Evolutionary conservation across 495 filamentous ascomycete genomes (phyloP), one percentile per base, ranked within the genome.

Genomic region (Elasticomyces elasticus): DNA sequence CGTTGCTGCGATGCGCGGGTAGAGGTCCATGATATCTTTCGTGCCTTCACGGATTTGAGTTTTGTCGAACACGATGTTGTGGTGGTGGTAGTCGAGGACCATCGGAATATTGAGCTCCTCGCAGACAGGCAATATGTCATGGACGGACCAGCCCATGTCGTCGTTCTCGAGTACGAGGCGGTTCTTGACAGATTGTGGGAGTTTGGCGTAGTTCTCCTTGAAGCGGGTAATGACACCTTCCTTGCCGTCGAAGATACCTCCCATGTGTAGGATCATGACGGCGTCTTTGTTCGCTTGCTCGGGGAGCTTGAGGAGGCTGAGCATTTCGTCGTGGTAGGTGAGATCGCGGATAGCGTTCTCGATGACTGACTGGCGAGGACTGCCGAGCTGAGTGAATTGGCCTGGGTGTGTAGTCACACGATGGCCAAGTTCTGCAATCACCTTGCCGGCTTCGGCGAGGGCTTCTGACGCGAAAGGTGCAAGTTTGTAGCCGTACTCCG

Each of bases 181-280:
- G 2, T 81, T 78, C 65, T 94, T 94, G 54, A 95, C 70, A 42
- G 79, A 76, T 28, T 78, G 71, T 0, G 85, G 79, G 1, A 87
- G 71, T 0, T 49, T 66, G 3, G 74, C 69, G 60, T 96, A 95
- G 56, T 91, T 94, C 53, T 82, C 68, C 6, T 86, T 75, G 63
- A 97, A 95, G 9, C 91, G 78, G 60, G 85, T 76, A 7, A 97
- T 70, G 0, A 90, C 92, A 0, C 82, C 87, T 17, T 70, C 71
- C 67, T 95, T 97, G 67, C 94, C 87, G 13, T 89, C 91, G 62
- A 89, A 95, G 0, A 86, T 79, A 13, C 92, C 92, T 19, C 90
- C 92, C 80, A 97, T 88, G 62, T 97, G 92, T 1, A 97, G 64
- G 52, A 96, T 88, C 87, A 97, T 92, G 37, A 96, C 81, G 5